Conservation (phyloP, 164 flowering plant genomes). For the Aristolochia californica region DNA sequence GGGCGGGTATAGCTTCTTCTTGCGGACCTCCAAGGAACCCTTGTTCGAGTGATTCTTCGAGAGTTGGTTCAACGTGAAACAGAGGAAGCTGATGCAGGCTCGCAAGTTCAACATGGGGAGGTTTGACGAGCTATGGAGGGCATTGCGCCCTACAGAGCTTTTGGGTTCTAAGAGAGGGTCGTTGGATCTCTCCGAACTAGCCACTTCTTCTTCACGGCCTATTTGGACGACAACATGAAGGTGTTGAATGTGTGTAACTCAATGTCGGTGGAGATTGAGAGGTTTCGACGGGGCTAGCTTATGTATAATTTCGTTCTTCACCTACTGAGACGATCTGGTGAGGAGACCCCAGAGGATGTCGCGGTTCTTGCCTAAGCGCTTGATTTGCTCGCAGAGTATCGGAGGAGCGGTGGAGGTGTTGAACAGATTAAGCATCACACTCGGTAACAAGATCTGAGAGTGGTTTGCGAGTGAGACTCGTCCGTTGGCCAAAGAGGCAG, state of each 20-base stretch:
- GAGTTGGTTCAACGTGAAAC: conserved; percentile 35
- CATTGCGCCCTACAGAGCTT: too few relatives aligned
- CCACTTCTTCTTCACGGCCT: background rate
- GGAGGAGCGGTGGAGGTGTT: conserved; percentile 9
- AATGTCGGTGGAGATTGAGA: conserved; percentile 20
- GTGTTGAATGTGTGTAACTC: conserved; percentile 28
- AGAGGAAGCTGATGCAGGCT: conserved; percentile 29
- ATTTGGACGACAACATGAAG: conserved; percentile 21
- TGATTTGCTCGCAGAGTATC: conserved; percentile 15
- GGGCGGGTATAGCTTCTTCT: conserved; percentile 45
- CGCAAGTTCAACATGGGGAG: conserved; percentile 35
- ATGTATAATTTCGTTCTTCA: conserved; percentile 12
- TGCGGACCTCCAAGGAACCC: conserved; percentile 51
- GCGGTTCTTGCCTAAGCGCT: conserved; percentile 17
- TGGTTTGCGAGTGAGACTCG: conserved; percentile 4
- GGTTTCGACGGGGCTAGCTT: conserved; percentile 19
- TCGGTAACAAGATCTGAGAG: conserved; percentile 7
- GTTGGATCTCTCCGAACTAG: too few relatives aligned
- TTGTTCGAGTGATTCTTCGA: conserved; percentile 44
- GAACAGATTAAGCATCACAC: conserved; percentile 11
- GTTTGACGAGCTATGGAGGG: conserved; percentile 33
- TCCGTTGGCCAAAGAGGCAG: conserved; percentile 12
- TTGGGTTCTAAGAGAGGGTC: too few relatives aligned
- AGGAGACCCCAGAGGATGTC: background rate
- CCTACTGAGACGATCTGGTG: conserved; percentile 7